Percentiles rank a stretch among this genome's conserved stretches.
phyloP scores from a whole-genome alignment of 305 asterid genomes.

The Coffea humblotiana region DNA sequence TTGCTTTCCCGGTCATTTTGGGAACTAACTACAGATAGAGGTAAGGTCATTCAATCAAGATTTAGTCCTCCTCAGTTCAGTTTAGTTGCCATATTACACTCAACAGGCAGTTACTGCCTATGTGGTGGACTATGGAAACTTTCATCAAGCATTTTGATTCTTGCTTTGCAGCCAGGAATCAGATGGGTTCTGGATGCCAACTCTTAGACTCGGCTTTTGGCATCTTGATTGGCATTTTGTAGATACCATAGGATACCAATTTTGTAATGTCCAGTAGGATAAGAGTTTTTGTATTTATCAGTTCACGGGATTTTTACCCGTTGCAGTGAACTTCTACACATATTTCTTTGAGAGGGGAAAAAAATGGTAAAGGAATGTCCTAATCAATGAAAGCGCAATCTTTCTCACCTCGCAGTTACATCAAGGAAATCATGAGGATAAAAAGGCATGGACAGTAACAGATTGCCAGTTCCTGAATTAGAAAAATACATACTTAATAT shows the following conservation, averaged over 20 bases:
- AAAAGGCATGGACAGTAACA: neutral
- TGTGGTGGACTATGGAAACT: neutral
- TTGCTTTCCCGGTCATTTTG: neutral
- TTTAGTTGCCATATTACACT: neutral
- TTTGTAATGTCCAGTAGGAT: neutral
- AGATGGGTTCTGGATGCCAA: neutral
- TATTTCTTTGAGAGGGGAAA: too few relatives aligned
- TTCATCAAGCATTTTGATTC: neutral
- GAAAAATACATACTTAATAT: conserved; percentile 40
- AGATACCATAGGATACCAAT: neutral
- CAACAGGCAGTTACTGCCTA: neutral
- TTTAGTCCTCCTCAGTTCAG: neutral
- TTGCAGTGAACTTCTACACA: too few relatives aligned
- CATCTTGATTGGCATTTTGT: neutral
- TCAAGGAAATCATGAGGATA: neutral
- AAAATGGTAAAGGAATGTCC: too few relatives aligned
- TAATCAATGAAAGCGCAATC: neutral
- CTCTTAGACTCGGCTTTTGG: neutral
- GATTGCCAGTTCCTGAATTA: conserved; percentile 12
- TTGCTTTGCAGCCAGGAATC: neutral
- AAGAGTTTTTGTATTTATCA: too few relatives aligned
- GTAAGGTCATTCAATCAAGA: neutral
- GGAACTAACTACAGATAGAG: neutral
- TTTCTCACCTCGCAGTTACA: too few relatives aligned
- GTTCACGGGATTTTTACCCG: too few relatives aligned